Base-by-base conservation (phyloP, 805 yeast genomes). In the Kluyveromyces wickerhamii region DNA sequence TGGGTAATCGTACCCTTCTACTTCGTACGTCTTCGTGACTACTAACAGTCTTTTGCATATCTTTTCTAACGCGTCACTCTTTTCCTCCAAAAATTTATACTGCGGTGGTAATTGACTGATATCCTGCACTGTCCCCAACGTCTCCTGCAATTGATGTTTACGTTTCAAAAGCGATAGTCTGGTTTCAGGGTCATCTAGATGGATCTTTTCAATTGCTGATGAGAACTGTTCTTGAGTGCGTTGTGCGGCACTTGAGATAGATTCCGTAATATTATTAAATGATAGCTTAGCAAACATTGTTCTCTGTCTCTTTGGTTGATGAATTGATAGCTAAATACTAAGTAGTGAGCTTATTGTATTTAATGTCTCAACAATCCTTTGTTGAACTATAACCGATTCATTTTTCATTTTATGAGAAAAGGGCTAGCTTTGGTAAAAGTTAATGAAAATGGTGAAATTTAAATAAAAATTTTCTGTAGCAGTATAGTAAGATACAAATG, bases 1-100 rank as follows among this genome's bases (percentile, higher is more conserved):
- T 17, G 94, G 94, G 49, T 80, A 82, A 54, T 83, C 94, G 54
- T 83, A 83, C 32, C 82, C 72, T 46, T 79, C 81, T 41, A 79
- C 74, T 49, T 72, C 85, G 51, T 74, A 83, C 27, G 87, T 83
- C 32, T 65, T 66, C 5, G 79, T 68, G 35, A 74, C 69, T 4
- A 61, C 43, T n/a, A 72, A 47, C 9, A 71, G 49, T 48, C 68
- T 67, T 45, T 65, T 74, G 60, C 79, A 77, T 39, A 77, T 71
- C 32, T 65, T 66, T 53, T 74, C 74, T 45, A 81, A 62, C 34
- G 74, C 66, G 54, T 81, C 89, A 39, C 79, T 77, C 49, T 72
- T 72, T 41, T 69, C 65, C 54, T 82, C 94, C 49, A 83, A 63
- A 39, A 71, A 69, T 37, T 73, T 66, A 57, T 83, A 83, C 42